phyloP scores from a whole-genome alignment of 2,329 filamentous ascomycete species.

The Didymellaceae sp. region DNA sequence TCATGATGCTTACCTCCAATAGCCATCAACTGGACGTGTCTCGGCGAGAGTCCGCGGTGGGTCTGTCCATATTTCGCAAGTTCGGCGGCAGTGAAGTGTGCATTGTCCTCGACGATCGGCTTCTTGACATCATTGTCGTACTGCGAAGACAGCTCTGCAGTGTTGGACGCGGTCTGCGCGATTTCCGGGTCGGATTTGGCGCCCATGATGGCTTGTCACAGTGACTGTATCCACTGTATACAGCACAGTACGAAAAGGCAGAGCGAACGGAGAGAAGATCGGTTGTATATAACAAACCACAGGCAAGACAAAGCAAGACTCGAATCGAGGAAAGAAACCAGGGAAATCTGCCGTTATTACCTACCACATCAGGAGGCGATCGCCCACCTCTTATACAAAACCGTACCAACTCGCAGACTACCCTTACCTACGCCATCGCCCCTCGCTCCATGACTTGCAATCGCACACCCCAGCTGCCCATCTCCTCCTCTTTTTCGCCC shows the following conservation, averaged over 20 bases:
- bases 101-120: constrained; percentile 9
- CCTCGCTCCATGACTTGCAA: constrained; percentile 12
- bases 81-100: constrained; percentile 15
- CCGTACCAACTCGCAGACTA: too few relatives aligned
- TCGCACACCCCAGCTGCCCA: constrained; percentile 4
- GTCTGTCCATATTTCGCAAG: constrained; percentile 18
- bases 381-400: constrained; percentile 2
- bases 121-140: constrained; percentile 11
- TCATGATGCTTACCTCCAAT: constrained; percentile 53
- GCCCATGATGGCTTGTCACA: constrained; percentile 15
- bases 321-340: too few relatives aligned
- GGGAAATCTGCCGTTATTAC: too few relatives aligned
- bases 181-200: constrained; percentile 17
- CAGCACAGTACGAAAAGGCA: too few relatives aligned
- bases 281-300: too few relatives aligned
- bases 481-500: neutral
- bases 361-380: too few relatives aligned
- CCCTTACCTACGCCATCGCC: neutral
- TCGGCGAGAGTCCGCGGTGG: constrained; percentile 53
- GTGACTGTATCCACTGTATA: too few relatives aligned
- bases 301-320: too few relatives aligned
- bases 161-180: neutral
- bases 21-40: constrained; percentile 65
- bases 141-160: constrained; percentile 5
- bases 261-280: too few relatives aligned